phyloP scores from a whole-genome alignment of 2,329 filamentous ascomycete genomes.

The Waltergamsia citrina region DNA sequence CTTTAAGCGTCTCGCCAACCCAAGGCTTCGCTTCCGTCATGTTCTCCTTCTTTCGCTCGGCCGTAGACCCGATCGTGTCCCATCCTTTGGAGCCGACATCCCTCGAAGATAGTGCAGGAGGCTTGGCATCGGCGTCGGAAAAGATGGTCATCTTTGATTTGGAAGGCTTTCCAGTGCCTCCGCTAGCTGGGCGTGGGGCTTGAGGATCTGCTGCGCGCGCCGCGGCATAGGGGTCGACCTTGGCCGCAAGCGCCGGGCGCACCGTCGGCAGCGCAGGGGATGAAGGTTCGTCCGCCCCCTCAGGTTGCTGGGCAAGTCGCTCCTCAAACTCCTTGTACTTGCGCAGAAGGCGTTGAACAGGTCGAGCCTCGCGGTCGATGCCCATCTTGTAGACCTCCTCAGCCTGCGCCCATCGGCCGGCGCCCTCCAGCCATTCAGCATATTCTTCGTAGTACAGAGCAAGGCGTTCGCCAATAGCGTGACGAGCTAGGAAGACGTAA shows the following conservation, averaged over 20 bases:
- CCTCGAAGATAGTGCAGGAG: slow-evolving; percentile 39
- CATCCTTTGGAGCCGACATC: slow-evolving; percentile 61
- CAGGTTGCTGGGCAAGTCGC: slow-evolving; percentile 57
- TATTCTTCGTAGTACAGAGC: slow-evolving; percentile 97
- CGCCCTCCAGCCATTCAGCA: slow-evolving; percentile 81
- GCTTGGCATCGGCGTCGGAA: slow-evolving; percentile 60
- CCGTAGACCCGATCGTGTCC: slow-evolving; percentile 82
- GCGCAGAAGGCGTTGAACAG: slow-evolving; percentile 68
- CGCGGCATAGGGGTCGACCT: slow-evolving; percentile 70
- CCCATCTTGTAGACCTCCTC: slow-evolving; percentile 90
- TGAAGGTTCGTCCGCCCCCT: slow-evolving; percentile 56
- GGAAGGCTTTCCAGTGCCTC: slow-evolving; percentile 32
- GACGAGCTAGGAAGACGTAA: slow-evolving; percentile 82
- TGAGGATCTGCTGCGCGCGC: slow-evolving; percentile 54
- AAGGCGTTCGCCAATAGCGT: slow-evolving; percentile 76
- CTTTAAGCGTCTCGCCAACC: slow-evolving; percentile 85
- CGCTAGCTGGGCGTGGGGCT: slow-evolving; percentile 41
- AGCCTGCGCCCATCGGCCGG: slow-evolving; percentile 77
- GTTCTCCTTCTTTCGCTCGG: slow-evolving; percentile 92
- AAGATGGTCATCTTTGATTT: slow-evolving; percentile 88
- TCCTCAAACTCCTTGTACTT: slow-evolving; percentile 91
- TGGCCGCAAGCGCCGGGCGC: slow-evolving; percentile 74
- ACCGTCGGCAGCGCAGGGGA: slow-evolving; percentile 82
- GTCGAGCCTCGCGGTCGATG: slow-evolving; percentile 79
- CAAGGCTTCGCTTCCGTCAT: slow-evolving; percentile 76